phyloP scores from a whole-genome alignment of 495 filamentous ascomycete species.

The Sordaria brevicollis region DNA sequence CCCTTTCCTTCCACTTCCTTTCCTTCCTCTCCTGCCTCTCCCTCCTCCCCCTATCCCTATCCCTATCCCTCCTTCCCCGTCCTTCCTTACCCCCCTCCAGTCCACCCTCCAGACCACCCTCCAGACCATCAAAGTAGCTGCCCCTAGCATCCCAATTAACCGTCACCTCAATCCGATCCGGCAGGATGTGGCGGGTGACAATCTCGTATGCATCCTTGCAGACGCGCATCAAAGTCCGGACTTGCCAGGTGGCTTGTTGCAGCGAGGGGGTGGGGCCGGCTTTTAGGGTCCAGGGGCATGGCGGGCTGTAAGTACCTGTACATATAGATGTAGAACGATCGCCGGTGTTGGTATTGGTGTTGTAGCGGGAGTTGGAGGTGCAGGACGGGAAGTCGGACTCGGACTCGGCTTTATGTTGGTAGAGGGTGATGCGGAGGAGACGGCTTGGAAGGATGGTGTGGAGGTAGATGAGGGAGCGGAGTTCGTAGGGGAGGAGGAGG shows the following conservation, averaged over 20 bases:
- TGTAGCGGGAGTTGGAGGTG: neutral
- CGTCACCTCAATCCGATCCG: neutral
- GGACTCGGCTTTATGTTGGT: too few relatives aligned
- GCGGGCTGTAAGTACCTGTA: neutral
- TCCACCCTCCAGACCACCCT: too few relatives aligned
- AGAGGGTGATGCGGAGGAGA: neutral
- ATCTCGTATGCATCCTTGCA: neutral
- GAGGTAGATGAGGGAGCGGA: neutral
- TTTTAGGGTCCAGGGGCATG: neutral
- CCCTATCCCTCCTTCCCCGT: too few relatives aligned
- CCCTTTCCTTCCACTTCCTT: neutral
- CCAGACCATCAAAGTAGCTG: too few relatives aligned
- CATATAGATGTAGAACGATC: too few relatives aligned
- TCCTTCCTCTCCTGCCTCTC: neutral
- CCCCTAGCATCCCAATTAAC: neutral
- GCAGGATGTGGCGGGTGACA: neutral
- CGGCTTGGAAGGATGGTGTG: neutral
- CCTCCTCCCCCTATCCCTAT: too few relatives aligned
- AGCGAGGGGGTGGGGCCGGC: neutral
- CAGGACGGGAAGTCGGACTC: neutral
- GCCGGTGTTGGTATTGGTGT: too few relatives aligned
- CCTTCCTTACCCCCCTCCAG: too few relatives aligned
- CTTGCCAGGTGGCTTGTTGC: neutral
- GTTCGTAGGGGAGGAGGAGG: neutral
- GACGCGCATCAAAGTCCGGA: neutral